Conservation (phyloP, 1,284 basidiomycete species). For the Austroboletus novae-zelandiae region DNA sequence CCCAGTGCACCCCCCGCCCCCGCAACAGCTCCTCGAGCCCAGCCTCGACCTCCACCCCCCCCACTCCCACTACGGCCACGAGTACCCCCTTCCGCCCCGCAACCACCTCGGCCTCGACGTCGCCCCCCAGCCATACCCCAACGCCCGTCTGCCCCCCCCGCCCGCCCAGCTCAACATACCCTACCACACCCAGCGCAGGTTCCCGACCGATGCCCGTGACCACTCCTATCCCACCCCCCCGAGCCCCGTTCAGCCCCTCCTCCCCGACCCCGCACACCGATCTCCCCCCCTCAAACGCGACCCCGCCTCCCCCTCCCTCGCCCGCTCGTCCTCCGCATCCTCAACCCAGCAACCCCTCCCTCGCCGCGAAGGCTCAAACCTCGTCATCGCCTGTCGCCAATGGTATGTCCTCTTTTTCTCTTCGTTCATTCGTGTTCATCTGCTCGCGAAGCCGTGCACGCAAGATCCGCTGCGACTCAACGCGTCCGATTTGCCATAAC, state of each 20-base stretch:
- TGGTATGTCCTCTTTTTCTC: slow-evolving; percentile 43
- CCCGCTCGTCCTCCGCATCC: slow-evolving; percentile 7
- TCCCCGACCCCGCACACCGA: slow-evolving; percentile 40
- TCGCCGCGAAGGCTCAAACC: slow-evolving; percentile 60
- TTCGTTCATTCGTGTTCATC: slow-evolving; percentile 35
- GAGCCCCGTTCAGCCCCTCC: slow-evolving; percentile 17
- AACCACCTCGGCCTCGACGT: slow-evolving; percentile 44
- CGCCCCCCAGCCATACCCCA: slow-evolving; percentile 38
- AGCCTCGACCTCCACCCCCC: slow-evolving; percentile 35
- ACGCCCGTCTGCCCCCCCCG: slow-evolving; percentile 39
- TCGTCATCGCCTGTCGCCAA: slow-evolving; percentile 68
- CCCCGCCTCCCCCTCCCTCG: slow-evolving; percentile 10
- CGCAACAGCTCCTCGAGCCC: slow-evolving; percentile 39
- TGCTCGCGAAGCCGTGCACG: slow-evolving; percentile 59
- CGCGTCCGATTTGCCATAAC: slow-evolving; percentile 74
- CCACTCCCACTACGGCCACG: slow-evolving; percentile 26
- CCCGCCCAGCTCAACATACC: slow-evolving; percentile 37
- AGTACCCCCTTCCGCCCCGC: slow-evolving; percentile 34
- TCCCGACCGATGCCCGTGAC: slow-evolving; percentile 47
- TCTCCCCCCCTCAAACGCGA: slow-evolving; percentile 37
- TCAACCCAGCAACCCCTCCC: slow-evolving; percentile 34
- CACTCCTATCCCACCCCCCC: slow-evolving; percentile 34
- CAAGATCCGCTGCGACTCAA: slow-evolving; percentile 83
- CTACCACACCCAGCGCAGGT: slow-evolving; percentile 44
- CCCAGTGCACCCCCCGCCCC: slow-evolving; percentile 9